Percentiles rank a stretch among this genome's conserved stretches.
phyloP scores from a whole-genome alignment of 208 protist genomes.

The Acanthamoeba polyphaga region DNA sequence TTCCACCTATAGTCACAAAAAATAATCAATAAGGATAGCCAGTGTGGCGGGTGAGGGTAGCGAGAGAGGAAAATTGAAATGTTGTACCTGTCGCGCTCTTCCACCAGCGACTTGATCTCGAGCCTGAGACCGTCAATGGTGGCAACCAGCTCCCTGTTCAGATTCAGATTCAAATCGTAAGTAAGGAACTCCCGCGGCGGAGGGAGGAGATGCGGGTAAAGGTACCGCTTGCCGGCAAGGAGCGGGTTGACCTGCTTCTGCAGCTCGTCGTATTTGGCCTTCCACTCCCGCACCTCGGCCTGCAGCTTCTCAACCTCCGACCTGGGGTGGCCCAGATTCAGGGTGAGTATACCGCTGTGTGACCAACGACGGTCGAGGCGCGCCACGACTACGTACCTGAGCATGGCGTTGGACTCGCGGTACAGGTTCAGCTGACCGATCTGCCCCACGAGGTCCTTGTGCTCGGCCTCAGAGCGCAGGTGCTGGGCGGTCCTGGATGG shows the following conservation, averaged over 20 bases:
- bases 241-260: background rate
- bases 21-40: too few relatives aligned
- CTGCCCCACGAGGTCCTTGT: background rate
- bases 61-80: too few relatives aligned
- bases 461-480: conserved; percentile 19
- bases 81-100: background rate
- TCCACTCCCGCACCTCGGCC: background rate
- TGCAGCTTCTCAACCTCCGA: background rate
- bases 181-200: too few relatives aligned
- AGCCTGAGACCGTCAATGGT: background rate
- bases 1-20: too few relatives aligned
- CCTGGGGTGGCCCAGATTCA: background rate
- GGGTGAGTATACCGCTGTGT: background rate
- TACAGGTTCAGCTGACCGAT: conserved; percentile 1
- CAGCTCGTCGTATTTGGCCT: background rate
- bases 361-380: background rate
- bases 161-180: too few relatives aligned
- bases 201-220: too few relatives aligned
- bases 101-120: conserved; percentile 10
- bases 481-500: background rate
- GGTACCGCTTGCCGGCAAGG: background rate
- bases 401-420: conserved; percentile 54
- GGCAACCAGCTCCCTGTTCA: background rate
- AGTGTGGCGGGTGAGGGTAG: too few relatives aligned
- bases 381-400: background rate